phyloP scores from a whole-genome alignment of 768 basidiomycete species.

The Kwoniella bestiolae region DNA sequence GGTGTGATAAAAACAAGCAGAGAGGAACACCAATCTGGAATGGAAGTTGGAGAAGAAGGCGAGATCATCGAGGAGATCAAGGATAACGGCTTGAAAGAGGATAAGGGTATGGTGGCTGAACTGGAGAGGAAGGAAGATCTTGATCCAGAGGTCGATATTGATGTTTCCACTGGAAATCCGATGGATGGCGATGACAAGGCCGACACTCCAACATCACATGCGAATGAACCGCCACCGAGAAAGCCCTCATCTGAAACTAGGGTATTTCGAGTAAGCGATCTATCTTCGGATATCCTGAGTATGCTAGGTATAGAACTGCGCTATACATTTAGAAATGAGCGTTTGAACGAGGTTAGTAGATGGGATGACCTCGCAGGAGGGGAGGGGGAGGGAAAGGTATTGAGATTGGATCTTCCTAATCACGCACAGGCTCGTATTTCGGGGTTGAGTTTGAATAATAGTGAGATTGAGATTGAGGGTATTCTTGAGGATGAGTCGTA shows the following conservation, averaged over 20 bases:
- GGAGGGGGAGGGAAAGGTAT: neutral
- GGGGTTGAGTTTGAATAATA: neutral
- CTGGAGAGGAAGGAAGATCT: too few species aligned
- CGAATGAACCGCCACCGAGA: neutral
- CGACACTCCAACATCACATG: neutral
- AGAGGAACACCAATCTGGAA: too few species aligned
- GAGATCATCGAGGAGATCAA: too few species aligned
- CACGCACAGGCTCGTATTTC: neutral
- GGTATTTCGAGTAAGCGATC: neutral
- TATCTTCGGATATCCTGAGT: neutral
- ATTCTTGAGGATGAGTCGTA: neutral
- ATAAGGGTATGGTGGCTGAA: neutral
- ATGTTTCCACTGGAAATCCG: too few species aligned
- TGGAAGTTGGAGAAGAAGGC: slow-evolving; percentile 8
- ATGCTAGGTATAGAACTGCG: slow-evolving; percentile 1
- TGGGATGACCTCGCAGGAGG: neutral
- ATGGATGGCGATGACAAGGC: too few species aligned
- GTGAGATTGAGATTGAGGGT: slow-evolving; percentile 3
- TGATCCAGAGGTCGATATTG: too few species aligned
- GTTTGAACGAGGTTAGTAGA: neutral
- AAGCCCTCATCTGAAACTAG: neutral
- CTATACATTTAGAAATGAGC: neutral
- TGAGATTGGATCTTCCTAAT: too few species aligned
- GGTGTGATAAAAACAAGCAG: too few species aligned
- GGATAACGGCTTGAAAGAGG: too few species aligned